Conservation (phyloP, 306 rosid species). For the Cucumis hystrix region DNA sequence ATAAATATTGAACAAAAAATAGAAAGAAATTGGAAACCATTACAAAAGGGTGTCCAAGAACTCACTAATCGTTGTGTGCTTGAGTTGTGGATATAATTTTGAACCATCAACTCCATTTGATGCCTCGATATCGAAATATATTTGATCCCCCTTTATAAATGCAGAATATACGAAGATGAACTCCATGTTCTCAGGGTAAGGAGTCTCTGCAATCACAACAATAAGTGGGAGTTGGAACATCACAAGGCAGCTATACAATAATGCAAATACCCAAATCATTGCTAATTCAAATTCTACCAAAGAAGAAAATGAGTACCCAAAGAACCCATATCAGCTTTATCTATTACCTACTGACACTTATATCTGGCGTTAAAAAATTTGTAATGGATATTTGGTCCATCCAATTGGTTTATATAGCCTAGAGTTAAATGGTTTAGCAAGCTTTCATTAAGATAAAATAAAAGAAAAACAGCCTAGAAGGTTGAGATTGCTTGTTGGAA, state of each 20-base stretch:
- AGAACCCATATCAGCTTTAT: neutral
- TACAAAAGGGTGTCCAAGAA: slow-evolving; percentile 42
- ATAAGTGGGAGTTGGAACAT: neutral
- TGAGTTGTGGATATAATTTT: slow-evolving; percentile 48
- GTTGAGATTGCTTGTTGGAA: too few relatives aligned
- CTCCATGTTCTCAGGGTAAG: slow-evolving; percentile 49
- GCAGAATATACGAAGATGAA: slow-evolving; percentile 58
- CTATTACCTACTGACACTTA: neutral
- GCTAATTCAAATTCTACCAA: neutral
- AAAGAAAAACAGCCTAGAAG: neutral
- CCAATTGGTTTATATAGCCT: neutral
- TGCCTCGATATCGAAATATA: slow-evolving; percentile 44
- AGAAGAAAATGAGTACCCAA: neutral
- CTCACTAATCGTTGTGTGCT: slow-evolving; percentile 47
- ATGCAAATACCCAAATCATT: neutral
- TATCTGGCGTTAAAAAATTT: neutral
- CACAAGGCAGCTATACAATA: neutral
- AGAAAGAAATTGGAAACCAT: neutral
- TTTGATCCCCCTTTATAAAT: slow-evolving; percentile 80
- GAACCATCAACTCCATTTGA: slow-evolving; percentile 48
- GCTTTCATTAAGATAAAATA: neutral
- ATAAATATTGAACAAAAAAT: neutral
- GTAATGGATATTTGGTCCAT: neutral
- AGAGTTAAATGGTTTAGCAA: neutral
- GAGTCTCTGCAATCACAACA: slow-evolving; percentile 36